Evolutionary conservation across 2,329 filamentous ascomycete genomes (phyloP).

Genomic region (Chrysoporthe deuterocubensis): DNA sequence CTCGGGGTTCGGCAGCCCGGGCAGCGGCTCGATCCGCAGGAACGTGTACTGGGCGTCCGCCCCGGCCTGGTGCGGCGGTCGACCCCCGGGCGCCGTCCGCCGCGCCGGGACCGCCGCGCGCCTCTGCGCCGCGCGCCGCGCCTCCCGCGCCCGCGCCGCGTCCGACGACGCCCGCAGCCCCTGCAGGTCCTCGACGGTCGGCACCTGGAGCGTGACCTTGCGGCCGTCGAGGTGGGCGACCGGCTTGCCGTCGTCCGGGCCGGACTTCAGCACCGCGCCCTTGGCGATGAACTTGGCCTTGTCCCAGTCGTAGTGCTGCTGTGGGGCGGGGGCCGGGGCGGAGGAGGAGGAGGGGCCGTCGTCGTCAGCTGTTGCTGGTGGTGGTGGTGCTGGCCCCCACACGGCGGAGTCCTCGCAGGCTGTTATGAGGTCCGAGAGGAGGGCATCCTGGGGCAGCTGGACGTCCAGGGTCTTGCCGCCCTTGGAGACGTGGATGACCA

Average conservation of each 20-base stretch:
- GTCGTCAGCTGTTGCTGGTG: background rate
- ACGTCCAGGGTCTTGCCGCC: conserved; percentile 30
- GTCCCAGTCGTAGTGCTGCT: conserved; percentile 30
- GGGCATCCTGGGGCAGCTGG: conserved; percentile 27
- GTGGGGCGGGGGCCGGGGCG: background rate
- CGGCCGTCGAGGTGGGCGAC: conserved; percentile 33
- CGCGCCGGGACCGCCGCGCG: conserved; percentile 24
- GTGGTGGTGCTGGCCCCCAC: background rate
- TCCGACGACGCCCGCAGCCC: conserved; percentile 32
- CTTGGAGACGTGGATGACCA: conserved; percentile 32
- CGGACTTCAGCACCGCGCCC: conserved; percentile 34
- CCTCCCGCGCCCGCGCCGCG: conserved; percentile 26
- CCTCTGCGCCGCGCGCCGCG: conserved; percentile 15
- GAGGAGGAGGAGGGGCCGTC: background rate
- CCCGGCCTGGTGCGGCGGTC: conserved; percentile 9
- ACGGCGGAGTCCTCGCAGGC: conserved; percentile 32
- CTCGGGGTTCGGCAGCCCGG: conserved; percentile 76
- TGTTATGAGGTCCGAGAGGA: conserved; percentile 34
- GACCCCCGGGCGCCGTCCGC: conserved; percentile 28
- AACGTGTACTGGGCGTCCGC: conserved; percentile 81
- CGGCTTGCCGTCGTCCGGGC: conserved; percentile 32
- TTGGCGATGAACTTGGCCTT: conserved; percentile 35
- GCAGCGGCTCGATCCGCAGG: conserved; percentile 72
- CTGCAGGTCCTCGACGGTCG: conserved; percentile 33
- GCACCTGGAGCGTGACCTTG: conserved; percentile 39